These are phyloP conservation scores for Byssothecium circinans DNA, from an alignment of 2,329 filamentous ascomycete species.

Conservation along the genomic window DNA sequence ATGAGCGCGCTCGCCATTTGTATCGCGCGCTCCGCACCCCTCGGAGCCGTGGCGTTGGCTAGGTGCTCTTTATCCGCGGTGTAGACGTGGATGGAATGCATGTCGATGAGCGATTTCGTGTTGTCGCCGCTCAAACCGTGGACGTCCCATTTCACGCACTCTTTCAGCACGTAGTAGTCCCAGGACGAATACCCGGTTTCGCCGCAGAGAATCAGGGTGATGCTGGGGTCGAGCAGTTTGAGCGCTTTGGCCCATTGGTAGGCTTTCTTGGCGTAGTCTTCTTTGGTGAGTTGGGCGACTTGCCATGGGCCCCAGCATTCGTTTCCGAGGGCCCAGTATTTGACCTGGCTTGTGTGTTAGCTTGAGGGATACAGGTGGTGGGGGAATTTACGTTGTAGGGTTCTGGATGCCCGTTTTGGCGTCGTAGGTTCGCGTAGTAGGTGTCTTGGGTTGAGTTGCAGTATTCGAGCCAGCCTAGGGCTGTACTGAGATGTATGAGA, in stretches of 20 bases:
- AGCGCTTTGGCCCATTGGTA: slow-evolving; percentile 73
- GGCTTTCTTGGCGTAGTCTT: slow-evolving; percentile 69
- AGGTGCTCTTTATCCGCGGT: slow-evolving; percentile 58
- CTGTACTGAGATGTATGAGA: slow-evolving; percentile 44
- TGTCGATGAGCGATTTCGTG: slow-evolving; percentile 63
- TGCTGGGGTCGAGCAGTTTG: slow-evolving; percentile 69
- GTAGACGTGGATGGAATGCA: slow-evolving; percentile 82
- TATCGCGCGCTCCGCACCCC: slow-evolving; percentile 72
- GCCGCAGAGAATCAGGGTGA: slow-evolving; percentile 74
- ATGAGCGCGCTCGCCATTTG: slow-evolving; percentile 69
- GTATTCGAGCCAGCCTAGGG: slow-evolving; percentile 80
- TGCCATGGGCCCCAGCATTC: slow-evolving; percentile 70
- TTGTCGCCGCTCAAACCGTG: slow-evolving; percentile 53
- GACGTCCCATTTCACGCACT: slow-evolving; percentile 61
- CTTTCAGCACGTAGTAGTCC: slow-evolving; percentile 73
- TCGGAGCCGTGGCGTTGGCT: slow-evolving; percentile 56
- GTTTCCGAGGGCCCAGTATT: slow-evolving; percentile 86
- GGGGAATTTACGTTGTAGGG: slow-evolving; percentile 65
- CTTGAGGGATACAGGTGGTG: background rate
- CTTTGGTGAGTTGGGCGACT: slow-evolving; percentile 68
- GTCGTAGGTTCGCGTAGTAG: slow-evolving; percentile 78
- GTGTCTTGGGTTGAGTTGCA: slow-evolving; percentile 79
- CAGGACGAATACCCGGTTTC: slow-evolving; percentile 69
- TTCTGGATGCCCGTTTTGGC: slow-evolving; percentile 72
- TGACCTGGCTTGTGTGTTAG: slow-evolving; percentile 50